Conservation (phyloP, 148 eudicot species). For the Fagopyrum esculentum region DNA sequence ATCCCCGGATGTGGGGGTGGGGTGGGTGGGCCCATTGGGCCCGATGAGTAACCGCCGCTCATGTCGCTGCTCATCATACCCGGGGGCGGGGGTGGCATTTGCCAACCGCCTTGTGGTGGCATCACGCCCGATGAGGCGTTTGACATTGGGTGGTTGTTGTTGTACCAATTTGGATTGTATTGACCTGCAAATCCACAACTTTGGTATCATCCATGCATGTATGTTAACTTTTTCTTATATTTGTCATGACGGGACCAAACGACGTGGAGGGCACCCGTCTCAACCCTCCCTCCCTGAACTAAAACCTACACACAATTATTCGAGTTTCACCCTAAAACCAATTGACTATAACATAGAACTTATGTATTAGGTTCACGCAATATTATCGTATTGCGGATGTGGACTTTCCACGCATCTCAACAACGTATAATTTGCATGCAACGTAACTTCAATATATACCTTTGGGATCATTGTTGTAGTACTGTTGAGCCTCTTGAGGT, state of each 20-base stretch:
- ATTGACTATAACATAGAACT: too few relatives aligned
- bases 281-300: too few relatives aligned
- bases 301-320: too few relatives aligned
- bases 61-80: constrained; percentile 4
- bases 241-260: too few relatives aligned
- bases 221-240: too few relatives aligned
- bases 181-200: background rate
- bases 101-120: constrained; percentile 9
- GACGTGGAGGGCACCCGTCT: too few relatives aligned
- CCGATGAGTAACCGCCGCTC: constrained; percentile 5
- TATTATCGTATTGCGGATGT: too few relatives aligned
- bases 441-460: background rate
- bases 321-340: too few relatives aligned
- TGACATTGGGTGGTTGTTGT: background rate
- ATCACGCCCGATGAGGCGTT: background rate
- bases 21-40: background rate
- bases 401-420: too few relatives aligned
- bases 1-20: constrained; percentile 1
- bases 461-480: background rate
- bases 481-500: too few relatives aligned
- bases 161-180: constrained; percentile 5
- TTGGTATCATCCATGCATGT: too few relatives aligned
- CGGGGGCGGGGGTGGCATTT: constrained; percentile 4
- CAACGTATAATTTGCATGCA: background rate
- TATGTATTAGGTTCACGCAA: too few relatives aligned